phyloP scores from a whole-genome alignment of 768 basidiomycete species.

The Naganishia kalamii region DNA sequence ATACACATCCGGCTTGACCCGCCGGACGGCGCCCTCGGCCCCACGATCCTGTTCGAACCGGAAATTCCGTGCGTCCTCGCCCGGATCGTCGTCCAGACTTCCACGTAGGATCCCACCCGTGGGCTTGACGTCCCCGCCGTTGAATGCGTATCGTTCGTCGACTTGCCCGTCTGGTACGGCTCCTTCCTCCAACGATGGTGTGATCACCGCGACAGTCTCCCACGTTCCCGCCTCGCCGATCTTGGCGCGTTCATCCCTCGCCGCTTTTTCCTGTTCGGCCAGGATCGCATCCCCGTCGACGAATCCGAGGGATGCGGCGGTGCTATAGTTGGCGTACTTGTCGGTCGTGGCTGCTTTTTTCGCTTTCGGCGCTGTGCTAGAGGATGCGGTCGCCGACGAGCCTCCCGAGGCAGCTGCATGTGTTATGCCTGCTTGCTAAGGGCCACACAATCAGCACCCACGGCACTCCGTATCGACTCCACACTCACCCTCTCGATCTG shows the following conservation, averaged over 20 bases:
- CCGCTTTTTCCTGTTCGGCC: conserved; percentile 5
- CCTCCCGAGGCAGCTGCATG: conserved; percentile 45
- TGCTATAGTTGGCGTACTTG: conserved; percentile 72
- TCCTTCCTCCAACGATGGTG: conserved; percentile 28
- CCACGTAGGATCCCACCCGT: conserved; percentile 16
- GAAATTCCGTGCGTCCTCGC: conserved; percentile 42
- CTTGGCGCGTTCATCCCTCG: conserved; percentile 48
- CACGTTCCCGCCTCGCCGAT: conserved; percentile 73
- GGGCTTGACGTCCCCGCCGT: not conserved
- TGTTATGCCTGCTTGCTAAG: conserved; percentile 33
- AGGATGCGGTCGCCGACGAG: conserved; percentile 26
- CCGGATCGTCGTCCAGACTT: conserved; percentile 26
- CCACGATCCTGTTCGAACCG: conserved; percentile 53
- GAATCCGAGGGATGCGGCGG: conserved; percentile 75
- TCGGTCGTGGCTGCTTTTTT: conserved; percentile 51
- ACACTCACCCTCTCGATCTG: conserved; percentile 66
- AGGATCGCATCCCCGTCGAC: conserved; percentile 60
- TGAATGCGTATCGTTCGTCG: not conserved
- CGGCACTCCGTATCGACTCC: conserved; percentile 3
- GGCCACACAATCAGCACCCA: conserved; percentile 13
- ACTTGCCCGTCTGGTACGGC: conserved; percentile 23
- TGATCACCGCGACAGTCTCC: conserved; percentile 56
- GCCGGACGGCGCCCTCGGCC: conserved; percentile 21
- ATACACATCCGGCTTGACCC: conserved; percentile 61
- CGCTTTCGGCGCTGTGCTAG: conserved; percentile 37